A percentile compares a stretch with the other conserved stretches of the same genome.
phyloP scores from a whole-genome alignment of 2,329 filamentous ascomycete species.

The Rhynchosporium graminicola region DNA sequence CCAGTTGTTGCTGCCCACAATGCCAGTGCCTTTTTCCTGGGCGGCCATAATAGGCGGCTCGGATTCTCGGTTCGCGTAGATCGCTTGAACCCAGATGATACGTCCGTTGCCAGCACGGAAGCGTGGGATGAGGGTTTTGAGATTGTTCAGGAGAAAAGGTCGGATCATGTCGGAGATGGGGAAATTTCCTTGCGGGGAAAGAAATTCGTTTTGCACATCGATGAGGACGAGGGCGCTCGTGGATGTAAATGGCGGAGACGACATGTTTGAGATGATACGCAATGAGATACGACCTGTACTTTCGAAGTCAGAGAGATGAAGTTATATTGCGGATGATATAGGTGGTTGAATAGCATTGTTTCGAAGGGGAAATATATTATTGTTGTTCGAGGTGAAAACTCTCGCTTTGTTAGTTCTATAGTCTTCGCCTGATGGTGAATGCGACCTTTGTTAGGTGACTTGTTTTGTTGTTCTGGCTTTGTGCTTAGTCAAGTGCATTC shows the following conservation, averaged over 20 bases:
- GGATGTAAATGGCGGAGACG: background rate
- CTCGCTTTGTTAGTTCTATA: background rate
- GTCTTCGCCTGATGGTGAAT: background rate
- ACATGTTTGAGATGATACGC: background rate
- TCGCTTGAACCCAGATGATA: conserved; percentile 19
- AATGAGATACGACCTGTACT: background rate
- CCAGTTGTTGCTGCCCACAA: conserved; percentile 17
- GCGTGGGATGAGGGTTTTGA: conserved; percentile 14
- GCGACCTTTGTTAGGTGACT: background rate
- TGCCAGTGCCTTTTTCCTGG: conserved; percentile 9
- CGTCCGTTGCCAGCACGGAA: conserved; percentile 9
- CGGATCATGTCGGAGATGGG: conserved; percentile 13
- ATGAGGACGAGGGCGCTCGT: conserved; percentile 19
- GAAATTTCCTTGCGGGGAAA: conserved; percentile 15
- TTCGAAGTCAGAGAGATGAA: too few relatives aligned
- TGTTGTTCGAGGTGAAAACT: background rate
- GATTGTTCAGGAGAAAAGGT: conserved; percentile 1
- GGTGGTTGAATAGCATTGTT: background rate
- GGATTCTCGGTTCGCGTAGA: conserved; percentile 11
- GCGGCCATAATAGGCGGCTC: conserved; percentile 14
- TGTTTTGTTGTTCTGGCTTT: background rate
- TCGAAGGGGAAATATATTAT: background rate
- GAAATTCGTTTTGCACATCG: conserved; percentile 20
- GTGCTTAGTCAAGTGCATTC: background rate
- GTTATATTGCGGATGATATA: background rate